phyloP scores from a whole-genome alignment of 1,284 basidiomycete genomes.

The Apiotrichum brassicae region DNA sequence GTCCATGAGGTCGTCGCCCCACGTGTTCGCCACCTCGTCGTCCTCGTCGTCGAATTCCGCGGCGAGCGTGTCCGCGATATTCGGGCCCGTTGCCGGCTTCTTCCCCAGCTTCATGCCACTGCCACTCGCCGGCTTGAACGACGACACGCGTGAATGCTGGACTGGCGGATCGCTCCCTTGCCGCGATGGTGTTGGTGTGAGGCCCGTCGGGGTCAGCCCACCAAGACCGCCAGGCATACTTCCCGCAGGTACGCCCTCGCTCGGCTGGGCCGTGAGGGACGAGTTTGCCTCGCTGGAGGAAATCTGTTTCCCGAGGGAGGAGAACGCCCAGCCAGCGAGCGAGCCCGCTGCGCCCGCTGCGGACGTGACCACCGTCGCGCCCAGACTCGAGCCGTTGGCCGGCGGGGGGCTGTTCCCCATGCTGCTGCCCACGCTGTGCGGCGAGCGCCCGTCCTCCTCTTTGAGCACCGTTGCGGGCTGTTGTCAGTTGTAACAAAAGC shows the following conservation, averaged over 20 bases:
- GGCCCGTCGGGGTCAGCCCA: slow-evolving; percentile 1
- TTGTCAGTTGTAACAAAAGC: not conserved
- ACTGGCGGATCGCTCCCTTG: slow-evolving; percentile 18
- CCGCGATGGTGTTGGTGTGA: slow-evolving; percentile 19
- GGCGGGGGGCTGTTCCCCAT: not conserved
- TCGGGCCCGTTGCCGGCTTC: not conserved
- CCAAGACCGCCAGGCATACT: not conserved
- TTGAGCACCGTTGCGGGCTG: slow-evolving; percentile 62
- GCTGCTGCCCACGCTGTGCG: not conserved
- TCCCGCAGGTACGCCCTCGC: not conserved
- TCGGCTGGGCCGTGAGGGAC: slow-evolving; percentile 50
- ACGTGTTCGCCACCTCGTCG: slow-evolving; percentile 53
- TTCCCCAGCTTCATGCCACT: slow-evolving; percentile 62
- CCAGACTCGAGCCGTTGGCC: slow-evolving; percentile 32
- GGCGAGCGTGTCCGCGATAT: slow-evolving; percentile 55
- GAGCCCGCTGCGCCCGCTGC: slow-evolving; percentile 84
- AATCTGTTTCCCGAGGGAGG: slow-evolving; percentile 74
- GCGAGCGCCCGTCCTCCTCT: slow-evolving; percentile 38
- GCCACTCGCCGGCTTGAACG: not conserved
- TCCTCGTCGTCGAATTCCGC: slow-evolving; percentile 51
- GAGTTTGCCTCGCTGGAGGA: slow-evolving; percentile 65
- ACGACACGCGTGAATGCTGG: slow-evolving; percentile 7
- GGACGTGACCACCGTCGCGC: slow-evolving; percentile 59
- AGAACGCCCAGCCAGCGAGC: slow-evolving; percentile 89
- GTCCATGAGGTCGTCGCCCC: slow-evolving; percentile 77